Conservation (phyloP, 2,329 filamentous ascomycete genomes). For the Fusarium sp. region DNA sequence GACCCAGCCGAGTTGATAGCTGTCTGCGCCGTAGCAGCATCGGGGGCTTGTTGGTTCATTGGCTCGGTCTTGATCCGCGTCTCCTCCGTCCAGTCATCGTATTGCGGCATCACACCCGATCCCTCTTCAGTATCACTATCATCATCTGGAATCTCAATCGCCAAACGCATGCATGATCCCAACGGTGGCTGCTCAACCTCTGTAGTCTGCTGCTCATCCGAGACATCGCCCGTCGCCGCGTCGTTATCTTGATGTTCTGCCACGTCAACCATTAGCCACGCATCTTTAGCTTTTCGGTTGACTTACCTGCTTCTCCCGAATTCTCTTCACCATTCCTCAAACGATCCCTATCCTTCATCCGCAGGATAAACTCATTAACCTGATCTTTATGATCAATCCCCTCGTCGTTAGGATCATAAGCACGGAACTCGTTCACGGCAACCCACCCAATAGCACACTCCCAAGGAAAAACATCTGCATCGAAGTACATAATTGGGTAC, state of each 20-base stretch:
- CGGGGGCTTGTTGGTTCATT: rapidly evolving
- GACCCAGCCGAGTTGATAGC: rapidly evolving
- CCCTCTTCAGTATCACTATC: not conserved
- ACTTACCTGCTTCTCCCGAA: not conserved
- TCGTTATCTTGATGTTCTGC: not conserved
- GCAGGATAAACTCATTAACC: not conserved
- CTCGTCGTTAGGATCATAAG: not conserved
- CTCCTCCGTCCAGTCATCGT: not conserved
- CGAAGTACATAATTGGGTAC: not conserved
- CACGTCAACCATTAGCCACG: not conserved
- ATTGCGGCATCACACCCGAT: not conserved
- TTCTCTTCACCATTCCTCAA: not conserved
- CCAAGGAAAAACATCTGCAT: not conserved
- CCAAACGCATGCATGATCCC: not conserved
- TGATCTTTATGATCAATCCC: not conserved
- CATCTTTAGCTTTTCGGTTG: not conserved
- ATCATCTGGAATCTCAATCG: not conserved
- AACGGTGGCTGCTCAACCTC: not conserved
- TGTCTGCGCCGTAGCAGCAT: not conserved
- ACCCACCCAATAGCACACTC: not conserved
- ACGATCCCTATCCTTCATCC: not conserved
- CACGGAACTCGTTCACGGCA: rapidly evolving
- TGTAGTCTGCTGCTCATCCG: not conserved
- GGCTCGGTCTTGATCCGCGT: not conserved
- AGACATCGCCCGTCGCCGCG: rapidly evolving